phyloP scores from a whole-genome alignment of 495 filamentous ascomycete genomes.

The Neurospora intermedia region DNA sequence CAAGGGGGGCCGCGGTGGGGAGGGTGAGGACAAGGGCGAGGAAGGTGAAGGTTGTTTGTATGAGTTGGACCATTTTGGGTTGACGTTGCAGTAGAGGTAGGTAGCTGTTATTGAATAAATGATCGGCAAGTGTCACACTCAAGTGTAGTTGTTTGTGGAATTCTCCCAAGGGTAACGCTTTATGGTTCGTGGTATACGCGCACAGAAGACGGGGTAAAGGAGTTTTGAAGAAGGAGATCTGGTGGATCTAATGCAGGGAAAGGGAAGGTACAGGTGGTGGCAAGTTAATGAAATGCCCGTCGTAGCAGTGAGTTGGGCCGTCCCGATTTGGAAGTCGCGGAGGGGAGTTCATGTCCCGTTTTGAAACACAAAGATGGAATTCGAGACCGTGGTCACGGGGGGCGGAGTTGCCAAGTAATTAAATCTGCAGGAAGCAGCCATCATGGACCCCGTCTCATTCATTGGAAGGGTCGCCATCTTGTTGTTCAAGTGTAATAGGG shows the following conservation, averaged over 20 bases:
- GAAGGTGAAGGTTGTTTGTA: background rate
- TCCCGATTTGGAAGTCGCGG: background rate
- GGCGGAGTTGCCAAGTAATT: background rate
- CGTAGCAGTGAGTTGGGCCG: background rate
- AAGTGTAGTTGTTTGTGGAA: background rate
- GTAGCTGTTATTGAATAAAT: background rate
- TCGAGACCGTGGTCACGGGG: background rate
- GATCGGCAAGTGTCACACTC: background rate
- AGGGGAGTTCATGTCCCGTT: background rate
- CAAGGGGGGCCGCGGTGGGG: background rate
- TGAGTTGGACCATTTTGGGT: background rate
- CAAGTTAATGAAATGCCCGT: background rate
- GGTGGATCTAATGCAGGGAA: background rate
- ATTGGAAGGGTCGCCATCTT: background rate
- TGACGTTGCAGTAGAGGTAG: too few relatives aligned
- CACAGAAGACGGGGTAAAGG: background rate
- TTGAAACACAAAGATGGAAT: background rate
- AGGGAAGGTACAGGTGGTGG: background rate
- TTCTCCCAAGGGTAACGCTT: background rate
- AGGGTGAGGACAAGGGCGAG: background rate
- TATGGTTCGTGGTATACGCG: background rate
- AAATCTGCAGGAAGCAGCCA: background rate
- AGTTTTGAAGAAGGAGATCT: background rate
- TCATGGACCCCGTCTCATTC: background rate
- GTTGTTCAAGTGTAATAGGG: background rate